phyloP scores from a whole-genome alignment of 1,139 yeast genomes.

The Diutina mesorugosa region DNA sequence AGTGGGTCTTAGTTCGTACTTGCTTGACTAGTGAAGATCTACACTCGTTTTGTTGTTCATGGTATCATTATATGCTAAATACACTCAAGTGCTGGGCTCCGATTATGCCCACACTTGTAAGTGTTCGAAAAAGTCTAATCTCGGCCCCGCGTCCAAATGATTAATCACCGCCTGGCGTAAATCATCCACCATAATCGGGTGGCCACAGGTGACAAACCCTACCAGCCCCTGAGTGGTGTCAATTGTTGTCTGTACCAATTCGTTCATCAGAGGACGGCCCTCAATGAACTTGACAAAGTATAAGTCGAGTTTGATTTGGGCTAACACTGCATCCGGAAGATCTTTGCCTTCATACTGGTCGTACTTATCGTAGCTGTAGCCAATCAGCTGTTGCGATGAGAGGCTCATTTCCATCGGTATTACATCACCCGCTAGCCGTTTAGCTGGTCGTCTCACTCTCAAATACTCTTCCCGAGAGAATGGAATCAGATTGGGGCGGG shows the following conservation, averaged over 20 bases:
- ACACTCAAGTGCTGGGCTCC: too few relatives aligned
- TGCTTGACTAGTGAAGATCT: too few relatives aligned
- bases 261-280: slow-evolving; percentile 33
- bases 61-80: too few relatives aligned
- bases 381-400: background rate
- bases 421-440: background rate
- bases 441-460: background rate
- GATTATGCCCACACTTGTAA: slow-evolving; percentile 6
- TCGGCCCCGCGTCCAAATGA: slow-evolving; percentile 4
- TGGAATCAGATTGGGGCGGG: slow-evolving; percentile 8
- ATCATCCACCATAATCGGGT: slow-evolving; percentile 8
- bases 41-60: too few relatives aligned
- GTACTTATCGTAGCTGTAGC: background rate
- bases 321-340: background rate
- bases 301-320: background rate
- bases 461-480: background rate
- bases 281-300: slow-evolving; percentile 14
- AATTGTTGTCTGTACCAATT: slow-evolving; percentile 22
- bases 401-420: slow-evolving; percentile 8
- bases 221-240: slow-evolving; percentile 24
- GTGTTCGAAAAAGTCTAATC: slow-evolving; percentile 8
- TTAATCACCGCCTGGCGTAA: slow-evolving; percentile 5
- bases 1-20: too few relatives aligned
- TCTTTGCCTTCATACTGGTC: background rate
- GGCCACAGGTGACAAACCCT: slow-evolving; percentile 36